A percentile compares a stretch with the other conserved stretches of the same genome.
These are phyloP conservation scores for Brettanomyces nanus DNA, from an alignment of 805 yeast genomes.

Conservation along the genomic window DNA sequence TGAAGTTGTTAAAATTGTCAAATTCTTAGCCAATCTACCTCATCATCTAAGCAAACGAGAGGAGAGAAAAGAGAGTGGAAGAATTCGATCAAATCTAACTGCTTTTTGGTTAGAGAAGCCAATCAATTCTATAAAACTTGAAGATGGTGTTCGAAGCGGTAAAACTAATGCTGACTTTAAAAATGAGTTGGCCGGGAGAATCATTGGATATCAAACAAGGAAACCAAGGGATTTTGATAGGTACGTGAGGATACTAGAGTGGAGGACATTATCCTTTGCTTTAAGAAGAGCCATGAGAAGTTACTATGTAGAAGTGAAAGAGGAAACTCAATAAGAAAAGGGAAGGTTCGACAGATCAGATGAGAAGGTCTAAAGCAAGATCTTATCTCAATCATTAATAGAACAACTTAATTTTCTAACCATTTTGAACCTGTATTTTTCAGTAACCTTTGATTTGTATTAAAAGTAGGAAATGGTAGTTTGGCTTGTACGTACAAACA, in stretches of 20 bases:
- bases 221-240: constrained; percentile 65
- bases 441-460: no score
- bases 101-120: constrained; percentile 55
- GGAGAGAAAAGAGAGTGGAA: constrained; percentile 53
- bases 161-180: constrained; percentile 30
- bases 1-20: constrained; percentile 59
- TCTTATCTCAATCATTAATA: no score
- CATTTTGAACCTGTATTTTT: no score
- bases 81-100: constrained; percentile 57
- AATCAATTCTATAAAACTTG: constrained; percentile 28
- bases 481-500: no score
- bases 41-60: constrained; percentile 35
- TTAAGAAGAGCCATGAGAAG: constrained; percentile 56
- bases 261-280: constrained; percentile 55
- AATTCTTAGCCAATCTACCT: constrained; percentile 40
- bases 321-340: no score
- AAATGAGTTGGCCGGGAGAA: constrained; percentile 53
- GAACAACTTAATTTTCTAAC: no score
- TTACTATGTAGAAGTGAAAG: constrained; percentile 41
- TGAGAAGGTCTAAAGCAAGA: no score
- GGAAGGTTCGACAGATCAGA: no score
- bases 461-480: no score
- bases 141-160: constrained; percentile 1
- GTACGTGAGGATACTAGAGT: constrained; percentile 52
- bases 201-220: constrained; percentile 53